These are phyloP conservation scores for Trametes hirsuta DNA, from an alignment of 1,284 basidiomycete genomes.

Conservation along the genomic window DNA sequence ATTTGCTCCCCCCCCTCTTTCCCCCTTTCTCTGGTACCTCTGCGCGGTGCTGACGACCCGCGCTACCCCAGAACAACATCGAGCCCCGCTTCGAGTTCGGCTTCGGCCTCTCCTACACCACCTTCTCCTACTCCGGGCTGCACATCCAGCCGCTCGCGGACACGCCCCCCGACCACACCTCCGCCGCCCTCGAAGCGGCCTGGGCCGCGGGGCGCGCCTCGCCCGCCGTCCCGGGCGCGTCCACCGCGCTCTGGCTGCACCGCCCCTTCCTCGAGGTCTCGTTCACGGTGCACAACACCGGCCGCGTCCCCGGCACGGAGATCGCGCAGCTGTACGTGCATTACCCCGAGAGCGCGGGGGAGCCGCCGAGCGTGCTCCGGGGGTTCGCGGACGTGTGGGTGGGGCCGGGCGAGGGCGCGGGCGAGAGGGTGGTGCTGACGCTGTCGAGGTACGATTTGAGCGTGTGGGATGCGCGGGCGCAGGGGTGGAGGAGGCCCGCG, in stretches of 20 bases:
- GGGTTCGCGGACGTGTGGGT: constrained; percentile 51
- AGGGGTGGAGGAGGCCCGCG: constrained; percentile 55
- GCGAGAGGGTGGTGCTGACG: constrained; percentile 41
- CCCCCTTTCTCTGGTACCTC: no score
- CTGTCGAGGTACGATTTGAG: constrained; percentile 49
- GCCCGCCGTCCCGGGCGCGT: constrained; percentile 52
- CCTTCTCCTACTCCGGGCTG: constrained; percentile 69
- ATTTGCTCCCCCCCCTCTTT: no score
- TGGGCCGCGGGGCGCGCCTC: constrained; percentile 59
- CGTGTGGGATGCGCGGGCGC: constrained; percentile 49
- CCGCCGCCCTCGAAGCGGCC: constrained; percentile 42
- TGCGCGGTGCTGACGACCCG: no score
- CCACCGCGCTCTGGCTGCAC: constrained; percentile 67
- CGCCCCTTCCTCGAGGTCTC: constrained; percentile 59
- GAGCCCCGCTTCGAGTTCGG: constrained; percentile 78
- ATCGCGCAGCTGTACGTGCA: constrained; percentile 51
- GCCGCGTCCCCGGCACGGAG: constrained; percentile 49
- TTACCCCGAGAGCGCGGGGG: constrained; percentile 41
- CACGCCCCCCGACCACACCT: constrained; percentile 36
- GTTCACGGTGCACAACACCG: constrained; percentile 64
- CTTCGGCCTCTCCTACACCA: constrained; percentile 84
- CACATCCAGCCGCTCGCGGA: constrained; percentile 44
- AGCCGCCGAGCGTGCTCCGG: constrained; percentile 47
- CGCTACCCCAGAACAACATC: constrained; percentile 49
- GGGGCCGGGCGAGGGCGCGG: no score